Base-by-base conservation (phyloP, 768 basidiomycete genomes). In the Boletus patriciae region DNA sequence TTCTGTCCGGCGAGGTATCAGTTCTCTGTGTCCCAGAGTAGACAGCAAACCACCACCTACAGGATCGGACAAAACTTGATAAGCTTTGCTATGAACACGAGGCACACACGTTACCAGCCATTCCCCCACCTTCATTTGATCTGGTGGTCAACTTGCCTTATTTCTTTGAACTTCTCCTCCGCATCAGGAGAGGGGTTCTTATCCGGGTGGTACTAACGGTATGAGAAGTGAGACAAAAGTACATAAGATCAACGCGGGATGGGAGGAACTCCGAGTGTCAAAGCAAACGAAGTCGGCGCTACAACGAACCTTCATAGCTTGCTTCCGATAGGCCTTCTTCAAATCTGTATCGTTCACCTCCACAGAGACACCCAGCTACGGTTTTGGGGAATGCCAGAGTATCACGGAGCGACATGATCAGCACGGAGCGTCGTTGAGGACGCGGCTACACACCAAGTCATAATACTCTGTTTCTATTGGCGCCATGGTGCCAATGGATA, bases 151-250 rank as follows among this genome's bases (percentile, higher is more conserved):
- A 71, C 71, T 60, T 63, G 87, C 91, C 92, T 94, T 67, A 99
- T 92, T 45, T 97, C 92, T 75, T 98, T 96, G 79, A 99, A 99
- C 77, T 87, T 94, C 70, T 91, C 88, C 70, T 94, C 94, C 1
- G 96, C 97, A 66, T 93, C 92, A n/a, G 86, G 81, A 5, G 92
- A 89, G 8, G 84, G 81, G 67, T 98, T 98, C 81, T 96, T 97
- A 75, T 97, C 95, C 6, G 94, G 95, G 70, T 97, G 94, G 70
- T 87, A 96, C 90, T 94, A 62, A 33, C 19, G n/a, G 38, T 57
- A 46, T 15, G 43, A 56, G 36, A 42, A 31, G 52, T 19, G n/a
- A 50, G 27, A 36, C 4, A 37, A 38, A 18, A 19, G 16, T 6
- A 43, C n/a, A 18, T 21, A 29, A 21, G 38, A 55, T 44, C 18